Evolutionary conservation across 306 rosid species (phyloP).

Genomic region (Elaeagnus macrophylla): DNA sequence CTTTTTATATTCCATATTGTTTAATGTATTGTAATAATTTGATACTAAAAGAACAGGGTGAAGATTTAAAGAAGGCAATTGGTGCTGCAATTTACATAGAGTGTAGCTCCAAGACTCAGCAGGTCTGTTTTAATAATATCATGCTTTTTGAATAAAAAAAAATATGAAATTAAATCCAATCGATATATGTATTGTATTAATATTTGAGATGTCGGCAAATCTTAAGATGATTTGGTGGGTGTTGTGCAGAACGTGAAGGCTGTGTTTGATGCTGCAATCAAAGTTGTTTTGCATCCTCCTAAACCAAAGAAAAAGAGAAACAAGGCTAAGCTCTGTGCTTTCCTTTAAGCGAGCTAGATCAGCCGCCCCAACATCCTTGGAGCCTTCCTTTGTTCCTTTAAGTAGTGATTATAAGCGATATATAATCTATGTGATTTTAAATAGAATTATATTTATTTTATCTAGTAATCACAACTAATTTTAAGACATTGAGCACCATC

Average conservation of each 20-base stretch:
- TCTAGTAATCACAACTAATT: too few relatives aligned
- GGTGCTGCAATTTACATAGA: slow-evolving; percentile 88
- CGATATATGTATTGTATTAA: too few relatives aligned
- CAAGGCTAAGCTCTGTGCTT: slow-evolving; percentile 29
- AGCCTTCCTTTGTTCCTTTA: too few relatives aligned
- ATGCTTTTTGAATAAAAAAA: too few relatives aligned
- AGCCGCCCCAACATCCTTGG: too few relatives aligned
- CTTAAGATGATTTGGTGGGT: not conserved
- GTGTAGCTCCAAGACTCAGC: slow-evolving; percentile 95
- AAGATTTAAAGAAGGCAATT: slow-evolving; percentile 82
- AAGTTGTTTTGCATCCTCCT: slow-evolving; percentile 53
- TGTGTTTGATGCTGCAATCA: slow-evolving; percentile 63
- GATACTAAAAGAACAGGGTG: slow-evolving; percentile 47
- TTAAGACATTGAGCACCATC: too few relatives aligned
- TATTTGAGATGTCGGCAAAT: too few relatives aligned
- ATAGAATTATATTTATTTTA: too few relatives aligned
- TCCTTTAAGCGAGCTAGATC: slow-evolving; percentile 25
- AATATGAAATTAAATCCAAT: too few relatives aligned
- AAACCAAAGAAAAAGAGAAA: slow-evolving; percentile 36
- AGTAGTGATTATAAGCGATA: too few relatives aligned
- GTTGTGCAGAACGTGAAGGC: slow-evolving; percentile 46
- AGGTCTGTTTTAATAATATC: slow-evolving; percentile 53
- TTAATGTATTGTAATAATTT: not conserved
- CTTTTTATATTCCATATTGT: not conserved
- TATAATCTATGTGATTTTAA: too few relatives aligned